Evolutionary conservation across 441 rosid species (phyloP).

Genomic region (Cnidoscolus chayamansa): DNA sequence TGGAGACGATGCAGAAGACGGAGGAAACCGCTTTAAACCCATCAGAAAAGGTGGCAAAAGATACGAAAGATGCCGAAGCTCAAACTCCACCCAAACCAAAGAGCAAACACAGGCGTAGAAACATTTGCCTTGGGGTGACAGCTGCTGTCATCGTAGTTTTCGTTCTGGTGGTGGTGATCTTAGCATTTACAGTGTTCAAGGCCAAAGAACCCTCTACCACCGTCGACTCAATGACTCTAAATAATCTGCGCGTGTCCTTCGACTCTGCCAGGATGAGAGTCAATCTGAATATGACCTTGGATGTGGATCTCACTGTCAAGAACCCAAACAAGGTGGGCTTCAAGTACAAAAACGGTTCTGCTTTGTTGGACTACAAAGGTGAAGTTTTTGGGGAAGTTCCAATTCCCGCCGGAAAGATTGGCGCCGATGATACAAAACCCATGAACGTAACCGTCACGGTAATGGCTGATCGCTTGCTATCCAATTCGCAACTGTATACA

Average conservation of each 20-base stretch:
- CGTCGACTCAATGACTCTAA: conserved; percentile 41
- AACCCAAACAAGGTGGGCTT: conserved; percentile 76
- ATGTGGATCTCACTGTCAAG: conserved; percentile 44
- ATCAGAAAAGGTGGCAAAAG: background rate
- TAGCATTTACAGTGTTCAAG: conserved; percentile 73
- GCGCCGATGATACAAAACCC: conserved; percentile 33
- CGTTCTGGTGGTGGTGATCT: conserved; percentile 39
- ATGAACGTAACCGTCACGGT: conserved; percentile 52
- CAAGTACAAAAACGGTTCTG: conserved; percentile 44
- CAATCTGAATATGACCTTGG: conserved; percentile 49
- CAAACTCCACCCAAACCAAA: background rate
- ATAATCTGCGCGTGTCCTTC: conserved; percentile 33
- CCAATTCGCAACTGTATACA: conserved; percentile 28
- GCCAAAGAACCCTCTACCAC: conserved; percentile 50
- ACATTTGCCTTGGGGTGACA: conserved; percentile 39
- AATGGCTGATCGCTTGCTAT: conserved; percentile 65
- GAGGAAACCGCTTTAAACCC: conserved; percentile 18
- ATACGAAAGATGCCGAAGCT: background rate
- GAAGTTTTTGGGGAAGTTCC: conserved; percentile 58
- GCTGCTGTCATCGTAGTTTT: conserved; percentile 32
- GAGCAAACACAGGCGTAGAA: conserved; percentile 31
- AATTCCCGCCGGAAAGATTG: conserved; percentile 47
- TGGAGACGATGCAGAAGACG: background rate
- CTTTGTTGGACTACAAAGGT: conserved; percentile 55
- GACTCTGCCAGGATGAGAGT: conserved; percentile 28